Evolutionary conservation across 805 yeast genomes (phyloP), one percentile per base, ranked within the genome.

Genomic region (Starmerella geochares): DNA sequence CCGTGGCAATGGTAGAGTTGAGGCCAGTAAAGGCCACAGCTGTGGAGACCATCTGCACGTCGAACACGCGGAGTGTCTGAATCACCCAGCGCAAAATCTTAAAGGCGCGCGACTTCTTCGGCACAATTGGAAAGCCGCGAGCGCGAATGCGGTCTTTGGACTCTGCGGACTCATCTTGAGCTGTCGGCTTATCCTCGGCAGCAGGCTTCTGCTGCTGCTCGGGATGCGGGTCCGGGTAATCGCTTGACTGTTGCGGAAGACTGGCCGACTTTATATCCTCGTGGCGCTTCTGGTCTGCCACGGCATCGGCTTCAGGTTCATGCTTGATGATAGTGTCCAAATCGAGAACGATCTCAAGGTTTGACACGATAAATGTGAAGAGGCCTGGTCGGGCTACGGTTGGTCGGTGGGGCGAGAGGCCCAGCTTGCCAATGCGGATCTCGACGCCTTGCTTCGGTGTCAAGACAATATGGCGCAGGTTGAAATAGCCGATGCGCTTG

Each of bases 301-400:
- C 19, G 4, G 20, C 41, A 27, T 43, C 39, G 36, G 35, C 38
- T 23, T 42, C 27, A 39, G 33, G 17, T 31, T 51, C 54, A 25
- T 25, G 41, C 25, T 38, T 53, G 48, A 33, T 50, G 29, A 51
- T 38, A 39, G 37, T 47, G 25, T 46, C 45, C 6, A 58, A 46
- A 28, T 67, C 69, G 31, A 64, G 47, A 11, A 57, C 51, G 17
- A 69, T 41, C 29, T 66, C 68, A 16, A 65, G 52, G 23, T 63
- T 64, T 19, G 60, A 50, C 36, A 68, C 55, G 19, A 61, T 47
- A 29, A 69, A 49, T 29, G 65, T 61, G 39, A 68, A 41, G 64
- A 69, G 66, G 1, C 71, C 71, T 4, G 73, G 73, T 11, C 67
- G 52, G 6, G 71, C 67, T 27, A 68, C 66, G 3, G 69, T 65